Evolutionary conservation across 2,329 filamentous ascomycete species (phyloP), one percentile per base, ranked within the genome.

Genomic region (Fonsecaea pedrosoi): DNA sequence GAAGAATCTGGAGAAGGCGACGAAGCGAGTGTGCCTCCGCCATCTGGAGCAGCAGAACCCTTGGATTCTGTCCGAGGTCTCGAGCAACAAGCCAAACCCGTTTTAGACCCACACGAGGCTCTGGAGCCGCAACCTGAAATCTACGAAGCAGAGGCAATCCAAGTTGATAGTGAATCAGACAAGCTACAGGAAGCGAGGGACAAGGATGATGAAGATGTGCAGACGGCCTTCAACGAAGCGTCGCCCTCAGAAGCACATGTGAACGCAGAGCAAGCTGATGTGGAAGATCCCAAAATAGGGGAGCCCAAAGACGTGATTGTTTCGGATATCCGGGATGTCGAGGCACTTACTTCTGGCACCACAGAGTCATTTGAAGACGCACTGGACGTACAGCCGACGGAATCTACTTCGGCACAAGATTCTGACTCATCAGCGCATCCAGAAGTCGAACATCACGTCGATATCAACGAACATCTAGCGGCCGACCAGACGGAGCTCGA

Each of bases 131-230:
- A 50, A n/a, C 25, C 37, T 18, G 9, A 34, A 54, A 18, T 18
- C 6, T 15, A 15, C 34, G 37, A 55, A 62, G 32, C 56, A 9
- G 32, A 10, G n/a, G 21, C 48, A n/a, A 42, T 9, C 10, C 21
- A 38, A 21, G 32, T 53, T 18, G 48, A 12, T 21, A 53, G 35
- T n/a, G 65, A 53, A 45, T 34, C 50, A 4, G 62, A 64, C 40
- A 71, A 60, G 63, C 57, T 62, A 15, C 18, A 71, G 65, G 54
- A 71, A 63, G 54, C 54, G 60, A 25, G 65, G 57, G 42, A 67
- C 55, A 42, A 62, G 21, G 50, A 62, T 62, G 55, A 62, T 60
- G 56, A 66, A 60, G 37, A 32, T 13, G 57, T 25, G 35, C 25
- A 6, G 3, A 9, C 57, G 18, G 40, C 48, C 13, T 21, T 54